Conservation (phyloP, 805 yeast species). For the Sugiyamaella lignohabitans region DNA sequence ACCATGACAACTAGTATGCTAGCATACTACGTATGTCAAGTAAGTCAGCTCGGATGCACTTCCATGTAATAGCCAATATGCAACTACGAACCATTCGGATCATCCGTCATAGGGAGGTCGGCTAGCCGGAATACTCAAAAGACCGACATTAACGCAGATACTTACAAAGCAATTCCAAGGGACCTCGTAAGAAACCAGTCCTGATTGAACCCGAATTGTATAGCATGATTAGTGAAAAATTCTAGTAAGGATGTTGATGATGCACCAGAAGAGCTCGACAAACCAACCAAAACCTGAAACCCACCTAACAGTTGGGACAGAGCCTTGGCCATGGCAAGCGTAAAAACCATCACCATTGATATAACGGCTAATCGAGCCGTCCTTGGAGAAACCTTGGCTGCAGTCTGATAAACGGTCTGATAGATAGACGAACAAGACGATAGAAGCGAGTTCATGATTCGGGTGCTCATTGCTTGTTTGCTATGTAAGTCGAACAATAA, state of each 20-base stretch:
- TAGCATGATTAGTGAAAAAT: conserved; percentile 1
- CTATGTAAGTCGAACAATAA: too few species aligned
- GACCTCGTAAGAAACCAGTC: conserved; percentile 14
- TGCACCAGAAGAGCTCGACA: neutral
- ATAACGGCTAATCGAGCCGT: neutral
- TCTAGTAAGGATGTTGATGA: neutral
- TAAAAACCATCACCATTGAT: neutral
- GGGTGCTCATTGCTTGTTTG: too few species aligned
- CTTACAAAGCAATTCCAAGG: conserved; percentile 4
- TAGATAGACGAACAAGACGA: too few species aligned
- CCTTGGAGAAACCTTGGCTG: conserved; percentile 2
- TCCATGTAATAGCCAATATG: too few species aligned
- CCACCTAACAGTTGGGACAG: conserved; percentile 3
- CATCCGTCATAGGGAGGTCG: too few species aligned
- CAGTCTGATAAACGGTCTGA: neutral
- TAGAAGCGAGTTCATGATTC: too few species aligned
- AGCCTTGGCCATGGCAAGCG: neutral
- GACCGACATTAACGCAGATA: neutral
- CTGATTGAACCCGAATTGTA: conserved; percentile 10
- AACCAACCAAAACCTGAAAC: neutral
- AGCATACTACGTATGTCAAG: too few species aligned
- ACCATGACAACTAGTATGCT: too few species aligned
- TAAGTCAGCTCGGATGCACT: too few species aligned
- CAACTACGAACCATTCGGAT: too few species aligned
- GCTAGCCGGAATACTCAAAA: too few species aligned